Evolutionary conservation across 1,284 basidiomycete species (phyloP).

Genomic region (Pyrrhoderma lamaoense): DNA sequence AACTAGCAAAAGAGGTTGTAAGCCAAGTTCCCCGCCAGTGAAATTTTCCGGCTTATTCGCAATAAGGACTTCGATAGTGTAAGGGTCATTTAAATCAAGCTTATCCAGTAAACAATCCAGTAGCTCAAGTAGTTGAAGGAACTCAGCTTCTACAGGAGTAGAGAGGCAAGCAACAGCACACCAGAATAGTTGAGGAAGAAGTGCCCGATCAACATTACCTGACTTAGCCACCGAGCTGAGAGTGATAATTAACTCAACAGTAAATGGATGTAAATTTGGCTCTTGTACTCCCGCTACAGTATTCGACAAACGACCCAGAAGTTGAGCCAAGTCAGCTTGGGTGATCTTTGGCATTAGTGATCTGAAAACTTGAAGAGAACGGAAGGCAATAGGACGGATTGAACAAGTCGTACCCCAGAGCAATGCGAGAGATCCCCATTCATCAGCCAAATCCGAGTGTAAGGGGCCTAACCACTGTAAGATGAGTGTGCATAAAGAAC

Average conservation of each 20-base stretch:
- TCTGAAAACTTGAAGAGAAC: conserved; percentile 88
- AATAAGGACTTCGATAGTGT: conserved; percentile 55
- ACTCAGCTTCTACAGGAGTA: conserved; percentile 82
- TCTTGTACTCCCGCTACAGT: conserved; percentile 70
- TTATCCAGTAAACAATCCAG: conserved; percentile 65
- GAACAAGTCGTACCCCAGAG: conserved; percentile 85
- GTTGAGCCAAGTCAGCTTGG: conserved; percentile 68
- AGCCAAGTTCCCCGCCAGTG: conserved; percentile 51
- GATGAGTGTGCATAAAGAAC: conserved; percentile 57
- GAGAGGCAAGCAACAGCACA: conserved; percentile 74
- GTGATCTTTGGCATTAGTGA: conserved; percentile 72
- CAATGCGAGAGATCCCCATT: conserved; percentile 79
- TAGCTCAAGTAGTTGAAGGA: conserved; percentile 61
- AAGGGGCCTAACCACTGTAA: conserved; percentile 66
- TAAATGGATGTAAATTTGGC: conserved; percentile 75
- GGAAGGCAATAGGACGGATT: conserved; percentile 79
- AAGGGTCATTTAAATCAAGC: conserved; percentile 66
- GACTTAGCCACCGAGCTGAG: conserved; percentile 62
- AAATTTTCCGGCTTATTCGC: conserved; percentile 69
- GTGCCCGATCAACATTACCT: conserved; percentile 48
- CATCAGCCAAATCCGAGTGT: conserved; percentile 58
- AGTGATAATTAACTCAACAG: conserved; percentile 77
- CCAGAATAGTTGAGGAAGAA: conserved; percentile 87
- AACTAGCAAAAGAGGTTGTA: conserved; percentile 73
- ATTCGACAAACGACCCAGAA: conserved; percentile 80